Conservation (phyloP, 2,329 filamentous ascomycete genomes). For the Xylariales sp. region DNA sequence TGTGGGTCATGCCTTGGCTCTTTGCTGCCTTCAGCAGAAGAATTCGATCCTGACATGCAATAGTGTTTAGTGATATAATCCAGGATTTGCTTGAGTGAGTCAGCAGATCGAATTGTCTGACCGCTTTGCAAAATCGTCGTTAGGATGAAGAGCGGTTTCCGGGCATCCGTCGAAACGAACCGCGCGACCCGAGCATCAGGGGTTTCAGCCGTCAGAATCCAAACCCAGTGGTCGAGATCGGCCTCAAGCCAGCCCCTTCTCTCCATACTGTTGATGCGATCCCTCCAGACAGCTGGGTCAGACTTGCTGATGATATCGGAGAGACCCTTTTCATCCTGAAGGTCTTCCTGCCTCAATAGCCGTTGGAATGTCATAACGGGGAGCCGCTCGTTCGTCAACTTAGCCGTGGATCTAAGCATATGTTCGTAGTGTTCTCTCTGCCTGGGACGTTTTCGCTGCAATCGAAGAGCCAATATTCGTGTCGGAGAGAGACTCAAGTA, state of each 20-base stretch:
- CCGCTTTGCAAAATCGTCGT: slow-evolving; percentile 30
- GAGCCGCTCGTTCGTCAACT: slow-evolving; percentile 21
- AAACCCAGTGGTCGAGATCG: slow-evolving; percentile 35
- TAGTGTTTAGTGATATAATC: slow-evolving; percentile 27
- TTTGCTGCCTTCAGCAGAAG: slow-evolving; percentile 7
- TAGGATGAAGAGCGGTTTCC: slow-evolving; percentile 36
- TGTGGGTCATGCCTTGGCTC: slow-evolving; percentile 1
- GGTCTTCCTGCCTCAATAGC: slow-evolving; percentile 19
- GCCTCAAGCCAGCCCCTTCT: slow-evolving; percentile 27
- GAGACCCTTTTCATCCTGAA: slow-evolving; percentile 15
- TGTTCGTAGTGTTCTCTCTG: slow-evolving; percentile 13
- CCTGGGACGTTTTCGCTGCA: slow-evolving; percentile 15
- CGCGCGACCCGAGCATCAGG: slow-evolving; percentile 31
- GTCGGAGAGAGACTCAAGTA: slow-evolving; percentile 16
- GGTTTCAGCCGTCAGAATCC: slow-evolving; percentile 32
- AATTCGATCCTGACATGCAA: slow-evolving; percentile 8
- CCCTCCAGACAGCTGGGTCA: slow-evolving; percentile 24
- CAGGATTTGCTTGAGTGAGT: slow-evolving; percentile 28
- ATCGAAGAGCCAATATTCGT: slow-evolving; percentile 20
- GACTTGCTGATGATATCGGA: slow-evolving; percentile 11
- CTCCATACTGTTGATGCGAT: slow-evolving; percentile 25
- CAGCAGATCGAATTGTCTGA: slow-evolving; percentile 25
- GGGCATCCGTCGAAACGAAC: slow-evolving; percentile 27
- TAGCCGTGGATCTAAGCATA: slow-evolving; percentile 8
- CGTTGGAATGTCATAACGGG: slow-evolving; percentile 23